Percentiles rank a stretch among this genome's conserved stretches.
Conservation (phyloP, 495 filamentous ascomycete species). For the Oleoguttula mirabilis region DNA sequence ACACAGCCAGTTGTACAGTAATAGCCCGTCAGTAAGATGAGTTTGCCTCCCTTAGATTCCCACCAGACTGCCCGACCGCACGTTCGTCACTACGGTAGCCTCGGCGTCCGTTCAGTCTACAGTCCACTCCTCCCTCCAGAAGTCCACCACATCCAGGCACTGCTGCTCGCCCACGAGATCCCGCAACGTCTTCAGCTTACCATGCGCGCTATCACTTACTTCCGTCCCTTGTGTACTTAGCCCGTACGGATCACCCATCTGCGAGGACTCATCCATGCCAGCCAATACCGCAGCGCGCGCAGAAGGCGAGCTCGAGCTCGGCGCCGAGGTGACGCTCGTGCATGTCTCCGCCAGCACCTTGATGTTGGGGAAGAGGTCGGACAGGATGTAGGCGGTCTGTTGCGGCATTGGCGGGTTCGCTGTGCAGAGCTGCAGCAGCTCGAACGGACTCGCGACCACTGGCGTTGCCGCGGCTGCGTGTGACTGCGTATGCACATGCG, state of each 20-base stretch:
- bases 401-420: constrained; percentile 15
- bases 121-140: constrained; percentile 25
- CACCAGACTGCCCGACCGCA: too few relatives aligned
- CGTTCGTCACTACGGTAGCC: too few relatives aligned
- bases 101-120: constrained; percentile 21
- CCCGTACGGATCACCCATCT: not conserved
- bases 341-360: constrained; percentile 21
- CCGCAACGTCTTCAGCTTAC: constrained; percentile 8
- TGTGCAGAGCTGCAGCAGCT: constrained; percentile 26
- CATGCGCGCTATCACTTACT: not conserved
- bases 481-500: too few relatives aligned
- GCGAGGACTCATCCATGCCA: not conserved
- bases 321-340: constrained; percentile 1
- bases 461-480: not conserved
- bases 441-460: constrained; percentile 7
- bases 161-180: constrained; percentile 20
- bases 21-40: too few relatives aligned
- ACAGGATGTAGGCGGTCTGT: constrained; percentile 21
- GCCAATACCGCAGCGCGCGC: not conserved
- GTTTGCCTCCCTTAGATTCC: too few relatives aligned
- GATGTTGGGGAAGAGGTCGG: constrained; percentile 22
- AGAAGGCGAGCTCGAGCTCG: constrained; percentile 5
- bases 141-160: constrained; percentile 21
- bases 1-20: too few relatives aligned
- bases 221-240: not conserved